Evolutionary conservation across 139 green algal genomes (phyloP), one percentile per base, ranked within the genome.

Genomic region (Coelastrella sp.): DNA sequence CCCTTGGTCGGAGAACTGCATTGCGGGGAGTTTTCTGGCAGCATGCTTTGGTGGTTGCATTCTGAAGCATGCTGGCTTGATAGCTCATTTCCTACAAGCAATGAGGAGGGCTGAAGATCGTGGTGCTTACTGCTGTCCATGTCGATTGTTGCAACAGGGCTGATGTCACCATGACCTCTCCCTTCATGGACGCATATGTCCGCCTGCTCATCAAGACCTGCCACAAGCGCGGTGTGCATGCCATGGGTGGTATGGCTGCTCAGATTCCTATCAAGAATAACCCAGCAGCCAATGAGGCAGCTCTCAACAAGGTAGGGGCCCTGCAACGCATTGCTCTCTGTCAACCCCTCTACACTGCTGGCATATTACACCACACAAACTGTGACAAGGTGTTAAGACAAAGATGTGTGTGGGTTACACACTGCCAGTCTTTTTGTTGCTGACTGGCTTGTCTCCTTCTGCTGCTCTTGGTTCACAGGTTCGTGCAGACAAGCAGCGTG

Each of bases 251-350:
- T 75, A 98, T 98, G 95, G 92, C 93, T 5, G 94, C 95, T 6
- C 89, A 95, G 85, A 98, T 98, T 67, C 95, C 95, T 75, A 96
- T 98, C 88, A 98, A 98, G 88, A 87, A 95, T 63, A 86, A 98
- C 79, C 62, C 90, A 11, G 88, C 90, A 6, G 89, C 86, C 41
- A 98, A 98, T 87, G 79, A 95, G 13, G 92, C 91, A 27, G 93
- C 93, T 11, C 69, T 94, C 30, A 85, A 82, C 67, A 96, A 96
- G 90, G 94, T 93, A 62, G 2, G 74, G 34, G 19, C 15, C 30
- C 8, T 11, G 50, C 53, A 63, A 30, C 25, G 30, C 41, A 23
- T 7, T 71, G n/a, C 62, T 40, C 25, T 5, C 62, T 19, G 21
- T 71, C 5, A 8, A 57, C n/a, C n/a, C n/a, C n/a, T n/a, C n/a